These are phyloP conservation scores for Rosa rugosa DNA, from an alignment of 306 rosid genomes.

Conservation along the genomic window DNA sequence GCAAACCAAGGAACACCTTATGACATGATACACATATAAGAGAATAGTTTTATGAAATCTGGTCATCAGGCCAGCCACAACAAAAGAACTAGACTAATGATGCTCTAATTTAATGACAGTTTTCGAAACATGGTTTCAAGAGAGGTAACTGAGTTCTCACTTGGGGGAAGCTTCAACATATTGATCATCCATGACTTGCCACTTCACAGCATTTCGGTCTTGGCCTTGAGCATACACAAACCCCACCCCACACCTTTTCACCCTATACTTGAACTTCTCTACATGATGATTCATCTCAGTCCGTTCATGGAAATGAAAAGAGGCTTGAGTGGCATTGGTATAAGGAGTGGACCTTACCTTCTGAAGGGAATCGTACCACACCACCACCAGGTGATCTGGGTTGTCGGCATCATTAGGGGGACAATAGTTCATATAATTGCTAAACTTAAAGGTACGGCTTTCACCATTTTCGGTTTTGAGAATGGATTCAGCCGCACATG, in stretches of 20 bases:
- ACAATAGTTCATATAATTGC: no score
- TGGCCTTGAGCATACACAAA: not conserved
- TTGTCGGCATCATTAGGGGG: not conserved
- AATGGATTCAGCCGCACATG: no score
- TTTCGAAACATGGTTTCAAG: not conserved
- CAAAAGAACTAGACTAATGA: no score
- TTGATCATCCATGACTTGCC: not conserved
- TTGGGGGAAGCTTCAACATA: not conserved
- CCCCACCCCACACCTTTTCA: slow-evolving; percentile 6
- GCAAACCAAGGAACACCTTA: no score
- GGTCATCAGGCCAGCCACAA: no score
- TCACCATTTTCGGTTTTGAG: not conserved
- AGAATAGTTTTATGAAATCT: no score
- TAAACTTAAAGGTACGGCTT: not conserved
- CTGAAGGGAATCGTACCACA: not conserved
- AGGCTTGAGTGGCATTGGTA: not conserved
- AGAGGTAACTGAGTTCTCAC: not conserved
- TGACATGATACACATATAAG: no score
- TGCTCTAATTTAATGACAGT: not conserved
- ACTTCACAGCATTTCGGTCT: no score
- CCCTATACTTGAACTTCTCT: no score
- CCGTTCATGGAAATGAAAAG: not conserved
- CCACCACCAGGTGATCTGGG: not conserved
- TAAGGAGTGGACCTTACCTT: no score
- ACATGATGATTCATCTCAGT: no score